Conservation (phyloP, 176 grass and related monocot species). For the Ensete glaucum region DNA sequence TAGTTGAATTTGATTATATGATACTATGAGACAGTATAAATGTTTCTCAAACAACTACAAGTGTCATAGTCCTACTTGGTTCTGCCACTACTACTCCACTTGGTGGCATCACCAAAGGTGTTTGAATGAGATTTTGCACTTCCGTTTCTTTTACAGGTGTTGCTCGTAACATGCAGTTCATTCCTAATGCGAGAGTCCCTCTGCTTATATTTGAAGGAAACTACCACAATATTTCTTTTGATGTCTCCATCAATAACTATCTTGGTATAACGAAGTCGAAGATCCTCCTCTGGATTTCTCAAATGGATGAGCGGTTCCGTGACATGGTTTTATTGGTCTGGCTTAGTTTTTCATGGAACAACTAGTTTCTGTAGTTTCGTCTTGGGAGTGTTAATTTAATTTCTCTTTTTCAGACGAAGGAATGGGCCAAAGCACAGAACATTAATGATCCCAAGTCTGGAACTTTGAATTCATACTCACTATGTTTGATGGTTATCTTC, state of each 20-base stretch:
- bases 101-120: no score
- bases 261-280: conserved; percentile 69
- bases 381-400: conserved; percentile 2
- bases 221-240: conserved; percentile 57
- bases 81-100: no score
- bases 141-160: conserved; percentile 44
- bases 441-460: conserved; percentile 87
- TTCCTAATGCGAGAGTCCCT: conserved; percentile 82
- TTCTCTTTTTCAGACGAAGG: conserved; percentile 62
- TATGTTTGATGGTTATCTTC: conserved; percentile 83
- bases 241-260: conserved; percentile 75
- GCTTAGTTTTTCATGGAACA: conserved; percentile 8
- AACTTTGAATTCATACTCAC: conserved; percentile 81
- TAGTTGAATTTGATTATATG: no score
- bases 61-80: no score
- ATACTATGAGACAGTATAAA: no score
- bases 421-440: conserved; percentile 95
- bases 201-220: conserved; percentile 66
- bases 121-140: neutral
- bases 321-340: conserved; percentile 93
- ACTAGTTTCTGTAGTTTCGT: conserved; percentile 1
- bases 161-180: conserved; percentile 44
- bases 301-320: conserved; percentile 70
- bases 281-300: conserved; percentile 61
- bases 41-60: no score